Percentiles rank a stretch among this genome's conserved stretches.
These are phyloP conservation scores for Ceratobasidium sp. DNA, from an alignment of 1,284 basidiomycete species.

Conservation along the genomic window DNA sequence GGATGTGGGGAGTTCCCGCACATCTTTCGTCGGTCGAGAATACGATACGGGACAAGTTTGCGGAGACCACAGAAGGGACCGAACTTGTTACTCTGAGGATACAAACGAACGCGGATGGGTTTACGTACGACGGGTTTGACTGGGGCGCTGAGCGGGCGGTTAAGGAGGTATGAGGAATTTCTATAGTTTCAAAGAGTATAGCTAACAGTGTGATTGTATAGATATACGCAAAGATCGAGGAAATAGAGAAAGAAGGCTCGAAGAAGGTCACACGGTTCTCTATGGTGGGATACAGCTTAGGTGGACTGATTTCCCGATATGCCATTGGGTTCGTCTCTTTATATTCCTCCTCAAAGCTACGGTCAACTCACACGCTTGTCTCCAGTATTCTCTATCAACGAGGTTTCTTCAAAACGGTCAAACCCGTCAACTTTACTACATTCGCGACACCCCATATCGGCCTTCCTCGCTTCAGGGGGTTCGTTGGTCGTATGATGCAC, in stretches of 20 bases:
- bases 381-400: constrained; percentile 73
- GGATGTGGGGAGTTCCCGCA: constrained; percentile 84
- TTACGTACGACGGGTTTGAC: constrained; percentile 81
- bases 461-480: constrained; percentile 61
- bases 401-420: constrained; percentile 75
- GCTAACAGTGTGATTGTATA: constrained; percentile 52
- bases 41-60: constrained; percentile 60
- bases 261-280: constrained; percentile 75
- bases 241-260: constrained; percentile 65
- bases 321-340: constrained; percentile 70
- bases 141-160: constrained; percentile 78
- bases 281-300: constrained; percentile 83
- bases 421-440: constrained; percentile 83
- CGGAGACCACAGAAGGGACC: constrained; percentile 36
- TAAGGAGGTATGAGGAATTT: constrained; percentile 67
- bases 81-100: constrained; percentile 67
- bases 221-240: constrained; percentile 67
- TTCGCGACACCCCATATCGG: constrained; percentile 88
- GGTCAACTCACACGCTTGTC: neutral
- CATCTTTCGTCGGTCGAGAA: constrained; percentile 54
- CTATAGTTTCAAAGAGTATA: constrained; percentile 46
- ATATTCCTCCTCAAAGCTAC: neutral
- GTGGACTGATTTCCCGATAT: constrained; percentile 84
- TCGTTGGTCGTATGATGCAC: constrained; percentile 70
- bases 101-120: constrained; percentile 67